Conservation (phyloP, 2,329 filamentous ascomycete genomes). For the Meredithiella fracta region DNA sequence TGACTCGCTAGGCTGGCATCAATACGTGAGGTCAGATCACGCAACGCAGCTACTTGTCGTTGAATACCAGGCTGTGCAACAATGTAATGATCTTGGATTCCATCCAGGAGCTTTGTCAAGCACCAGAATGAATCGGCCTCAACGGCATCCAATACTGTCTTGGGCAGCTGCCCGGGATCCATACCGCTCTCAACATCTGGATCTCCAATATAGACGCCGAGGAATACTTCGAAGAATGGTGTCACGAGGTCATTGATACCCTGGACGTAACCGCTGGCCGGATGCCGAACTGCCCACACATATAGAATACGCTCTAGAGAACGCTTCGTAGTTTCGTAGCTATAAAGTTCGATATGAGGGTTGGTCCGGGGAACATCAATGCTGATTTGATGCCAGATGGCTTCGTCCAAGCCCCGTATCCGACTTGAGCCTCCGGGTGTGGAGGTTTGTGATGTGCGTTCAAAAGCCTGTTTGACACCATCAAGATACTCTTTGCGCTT, state of each 20-base stretch:
- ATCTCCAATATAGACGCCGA: slow-evolving; percentile 90
- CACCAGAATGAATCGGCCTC: slow-evolving; percentile 99
- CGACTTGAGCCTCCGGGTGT: slow-evolving; percentile 20
- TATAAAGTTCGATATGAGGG: slow-evolving; percentile 85
- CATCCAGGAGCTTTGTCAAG: slow-evolving; percentile 90
- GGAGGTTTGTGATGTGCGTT: slow-evolving; percentile 33
- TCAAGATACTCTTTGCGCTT: slow-evolving; percentile 96
- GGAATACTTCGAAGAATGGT: slow-evolving; percentile 94
- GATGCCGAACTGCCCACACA: slow-evolving; percentile 93
- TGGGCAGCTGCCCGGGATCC: slow-evolving; percentile 88
- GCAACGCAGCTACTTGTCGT: slow-evolving; percentile 72
- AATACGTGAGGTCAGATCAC: slow-evolving; percentile 81
- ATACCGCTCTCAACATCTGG: slow-evolving; percentile 82
- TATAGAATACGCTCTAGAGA: slow-evolving; percentile 91
- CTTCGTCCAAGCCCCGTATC: slow-evolving; percentile 66
- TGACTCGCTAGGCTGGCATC: slow-evolving; percentile 73
- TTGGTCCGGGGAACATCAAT: slow-evolving; percentile 96
- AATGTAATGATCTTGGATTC: slow-evolving; percentile 98
- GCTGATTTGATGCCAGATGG: slow-evolving; percentile 98
- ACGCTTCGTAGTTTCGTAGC: slow-evolving; percentile 88
- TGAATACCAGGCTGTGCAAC: slow-evolving; percentile 95
- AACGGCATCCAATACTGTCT: slow-evolving; percentile 81
- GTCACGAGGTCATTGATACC: slow-evolving; percentile 97
- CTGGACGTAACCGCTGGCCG: slow-evolving; percentile 93
- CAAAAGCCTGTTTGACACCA: slow-evolving; percentile 60